These are phyloP conservation scores for Glaciozyma antarctica DNA, from an alignment of 768 basidiomycete species.

Conservation along the genomic window DNA sequence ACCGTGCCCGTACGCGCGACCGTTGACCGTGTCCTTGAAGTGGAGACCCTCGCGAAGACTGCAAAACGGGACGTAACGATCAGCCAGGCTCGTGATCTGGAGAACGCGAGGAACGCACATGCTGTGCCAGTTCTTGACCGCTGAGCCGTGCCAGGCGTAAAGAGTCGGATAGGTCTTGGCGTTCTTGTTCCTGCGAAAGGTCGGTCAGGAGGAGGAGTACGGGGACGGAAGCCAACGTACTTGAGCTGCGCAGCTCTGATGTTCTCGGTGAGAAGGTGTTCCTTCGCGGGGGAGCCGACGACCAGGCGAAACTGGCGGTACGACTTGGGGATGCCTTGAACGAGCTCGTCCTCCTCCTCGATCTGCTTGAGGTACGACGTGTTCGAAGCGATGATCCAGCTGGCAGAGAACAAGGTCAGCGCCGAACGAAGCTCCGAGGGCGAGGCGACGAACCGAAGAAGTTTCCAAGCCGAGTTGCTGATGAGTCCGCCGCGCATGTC, in stretches of 20 bases:
- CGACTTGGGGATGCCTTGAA: conserved; percentile 49
- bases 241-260: conserved; percentile 42
- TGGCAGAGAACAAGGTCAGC: conserved; percentile 30
- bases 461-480: conserved; percentile 55
- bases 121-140: conserved; percentile 57
- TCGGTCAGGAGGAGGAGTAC: background rate
- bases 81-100: background rate
- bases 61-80: background rate
- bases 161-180: conserved; percentile 44
- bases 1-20: conserved; percentile 58
- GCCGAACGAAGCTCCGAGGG: background rate
- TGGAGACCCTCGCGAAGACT: conserved; percentile 59
- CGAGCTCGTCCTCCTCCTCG: conserved; percentile 48
- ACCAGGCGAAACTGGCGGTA: conserved; percentile 63
- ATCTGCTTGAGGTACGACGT: conserved; percentile 63
- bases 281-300: conserved; percentile 62
- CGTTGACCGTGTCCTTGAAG: conserved; percentile 51
- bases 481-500: conserved; percentile 48
- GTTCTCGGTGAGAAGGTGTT: conserved; percentile 53
- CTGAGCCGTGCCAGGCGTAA: conserved; percentile 61
- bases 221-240: background rate
- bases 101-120: conserved; percentile 38
- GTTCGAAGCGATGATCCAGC: conserved; percentile 59
- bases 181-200: conserved; percentile 38
- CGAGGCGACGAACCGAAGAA: conserved; percentile 51